A percentile compares a stretch with the other conserved stretches of the same genome.
Conservation (phyloP, 805 yeast genomes). For the Saccharomycopsis malanga region DNA sequence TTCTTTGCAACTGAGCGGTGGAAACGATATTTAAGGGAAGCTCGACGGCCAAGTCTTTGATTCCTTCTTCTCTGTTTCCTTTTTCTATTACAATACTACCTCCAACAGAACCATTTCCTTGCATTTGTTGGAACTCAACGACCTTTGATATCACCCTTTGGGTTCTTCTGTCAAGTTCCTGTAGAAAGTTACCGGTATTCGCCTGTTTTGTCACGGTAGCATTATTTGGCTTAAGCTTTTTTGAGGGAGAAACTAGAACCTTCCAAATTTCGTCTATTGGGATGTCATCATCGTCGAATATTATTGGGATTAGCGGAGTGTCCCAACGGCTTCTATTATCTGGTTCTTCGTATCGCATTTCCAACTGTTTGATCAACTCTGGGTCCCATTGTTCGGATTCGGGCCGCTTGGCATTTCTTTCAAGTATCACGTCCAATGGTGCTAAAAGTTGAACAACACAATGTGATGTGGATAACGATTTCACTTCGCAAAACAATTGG, state of each 20-base stretch:
- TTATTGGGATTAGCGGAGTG: constrained; percentile 74
- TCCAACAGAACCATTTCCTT: constrained; percentile 37
- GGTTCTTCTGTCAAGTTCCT: constrained; percentile 69
- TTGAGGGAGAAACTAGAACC: constrained; percentile 37
- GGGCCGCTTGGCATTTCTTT: constrained; percentile 38
- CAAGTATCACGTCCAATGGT: constrained; percentile 51
- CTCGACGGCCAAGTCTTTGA: constrained; percentile 40
- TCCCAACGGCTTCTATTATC: constrained; percentile 86
- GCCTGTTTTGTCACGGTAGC: constrained; percentile 83
- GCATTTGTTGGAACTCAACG: constrained; percentile 53
- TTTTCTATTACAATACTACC: constrained; percentile 38
- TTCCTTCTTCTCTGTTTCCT: constrained; percentile 30
- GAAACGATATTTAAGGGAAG: constrained; percentile 59
- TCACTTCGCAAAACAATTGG: constrained; percentile 91
- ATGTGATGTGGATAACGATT: constrained; percentile 71
- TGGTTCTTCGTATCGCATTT: constrained; percentile 92
- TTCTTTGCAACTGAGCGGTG: constrained; percentile 73
- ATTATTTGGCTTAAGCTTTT: constrained; percentile 60
- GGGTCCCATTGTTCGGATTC: constrained; percentile 51
- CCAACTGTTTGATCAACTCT: constrained; percentile 56
- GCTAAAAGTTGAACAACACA: constrained; percentile 76
- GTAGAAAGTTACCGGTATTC: constrained; percentile 64
- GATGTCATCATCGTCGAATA: constrained; percentile 38
- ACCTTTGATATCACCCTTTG: constrained; percentile 55
- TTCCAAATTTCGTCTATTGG: constrained; percentile 66